Percentiles rank a stretch among this genome's conserved stretches.
Evolutionary conservation across 176 grass and related monocot genomes (phyloP).

Genomic region (Avena sativa): DNA sequence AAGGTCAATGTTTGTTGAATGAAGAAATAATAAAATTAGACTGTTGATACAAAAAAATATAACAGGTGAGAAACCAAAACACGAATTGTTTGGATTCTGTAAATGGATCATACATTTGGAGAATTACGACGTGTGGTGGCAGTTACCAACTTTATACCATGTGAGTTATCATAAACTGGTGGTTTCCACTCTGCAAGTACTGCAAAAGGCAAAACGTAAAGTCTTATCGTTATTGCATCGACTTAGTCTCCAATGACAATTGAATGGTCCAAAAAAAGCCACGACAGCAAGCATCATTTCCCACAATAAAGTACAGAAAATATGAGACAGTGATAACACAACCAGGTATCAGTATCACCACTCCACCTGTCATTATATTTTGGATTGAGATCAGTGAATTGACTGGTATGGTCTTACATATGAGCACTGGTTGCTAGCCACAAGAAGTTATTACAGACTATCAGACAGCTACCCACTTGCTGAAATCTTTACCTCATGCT

Average conservation of each 20-base stretch:
- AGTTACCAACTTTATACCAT: conserved; percentile 88
- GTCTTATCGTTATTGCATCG: conserved; percentile 15
- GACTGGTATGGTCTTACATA: neutral
- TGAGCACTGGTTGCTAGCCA: conserved; percentile 3
- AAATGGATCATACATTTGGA: conserved; percentile 77
- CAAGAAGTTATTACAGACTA: conserved; percentile 21
- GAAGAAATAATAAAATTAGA: conserved; percentile 19
- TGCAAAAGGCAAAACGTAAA: conserved; percentile 43
- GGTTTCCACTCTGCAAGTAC: conserved; percentile 99
- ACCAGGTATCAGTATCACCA: neutral
- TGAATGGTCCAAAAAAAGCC: conserved; percentile 5
- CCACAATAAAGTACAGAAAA: neutral
- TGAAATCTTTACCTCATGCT: neutral
- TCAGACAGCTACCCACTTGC: conserved; percentile 2
- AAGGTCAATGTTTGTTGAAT: conserved; percentile 21
- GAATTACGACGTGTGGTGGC: conserved; percentile 98
- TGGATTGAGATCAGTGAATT: neutral
- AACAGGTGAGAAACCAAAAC: neutral
- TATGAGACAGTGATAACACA: conserved; percentile 10
- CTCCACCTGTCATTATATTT: neutral
- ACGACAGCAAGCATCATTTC: neutral
- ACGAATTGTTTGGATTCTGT: neutral
- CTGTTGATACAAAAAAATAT: neutral
- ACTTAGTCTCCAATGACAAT: neutral
- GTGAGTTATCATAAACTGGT: conserved; percentile 96